These are phyloP conservation scores for Pythium coloratum DNA, from an alignment of 352 stramenopile species.

Conservation along the genomic window DNA sequence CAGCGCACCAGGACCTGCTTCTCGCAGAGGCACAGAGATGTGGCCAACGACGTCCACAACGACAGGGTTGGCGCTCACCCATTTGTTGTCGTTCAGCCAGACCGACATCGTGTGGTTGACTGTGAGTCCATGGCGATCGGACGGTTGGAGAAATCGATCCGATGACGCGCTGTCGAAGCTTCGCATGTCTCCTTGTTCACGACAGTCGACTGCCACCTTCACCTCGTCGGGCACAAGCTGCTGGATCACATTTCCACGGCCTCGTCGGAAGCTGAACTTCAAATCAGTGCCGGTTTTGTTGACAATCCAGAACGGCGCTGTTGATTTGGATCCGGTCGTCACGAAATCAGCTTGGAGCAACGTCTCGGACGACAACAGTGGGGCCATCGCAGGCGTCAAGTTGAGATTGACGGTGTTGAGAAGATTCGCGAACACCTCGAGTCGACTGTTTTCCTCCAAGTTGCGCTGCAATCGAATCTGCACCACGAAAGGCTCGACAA, in stretches of 20 bases:
- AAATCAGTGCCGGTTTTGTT: slow-evolving; percentile 83
- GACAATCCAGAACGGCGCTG: slow-evolving; percentile 87
- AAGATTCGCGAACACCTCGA: slow-evolving; percentile 82
- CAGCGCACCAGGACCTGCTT: slow-evolving; percentile 28
- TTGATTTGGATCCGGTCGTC: slow-evolving; percentile 84
- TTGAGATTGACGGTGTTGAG: slow-evolving; percentile 88
- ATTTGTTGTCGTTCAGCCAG: slow-evolving; percentile 85
- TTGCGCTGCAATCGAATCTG: slow-evolving; percentile 74
- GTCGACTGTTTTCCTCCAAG: slow-evolving; percentile 66
- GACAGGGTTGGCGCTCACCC: slow-evolving; percentile 84
- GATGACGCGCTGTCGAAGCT: slow-evolving; percentile 83
- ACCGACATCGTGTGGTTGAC: slow-evolving; percentile 89
- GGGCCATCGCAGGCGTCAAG: slow-evolving; percentile 85
- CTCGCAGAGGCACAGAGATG: slow-evolving; percentile 74
- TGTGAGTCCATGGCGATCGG: slow-evolving; percentile 69
- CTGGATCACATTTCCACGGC: slow-evolving; percentile 77
- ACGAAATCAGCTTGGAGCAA: slow-evolving; percentile 86
- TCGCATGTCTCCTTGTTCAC: slow-evolving; percentile 84
- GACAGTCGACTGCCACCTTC: slow-evolving; percentile 82
- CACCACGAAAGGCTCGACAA: slow-evolving; percentile 81
- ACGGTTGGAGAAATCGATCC: slow-evolving; percentile 74
- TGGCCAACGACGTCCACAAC: slow-evolving; percentile 88
- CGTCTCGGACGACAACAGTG: slow-evolving; percentile 75
- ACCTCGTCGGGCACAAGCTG: slow-evolving; percentile 63
- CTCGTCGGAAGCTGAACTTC: slow-evolving; percentile 87